Conservation (phyloP, 2,329 filamentous ascomycete species). For the Ramichloridium luteum region DNA sequence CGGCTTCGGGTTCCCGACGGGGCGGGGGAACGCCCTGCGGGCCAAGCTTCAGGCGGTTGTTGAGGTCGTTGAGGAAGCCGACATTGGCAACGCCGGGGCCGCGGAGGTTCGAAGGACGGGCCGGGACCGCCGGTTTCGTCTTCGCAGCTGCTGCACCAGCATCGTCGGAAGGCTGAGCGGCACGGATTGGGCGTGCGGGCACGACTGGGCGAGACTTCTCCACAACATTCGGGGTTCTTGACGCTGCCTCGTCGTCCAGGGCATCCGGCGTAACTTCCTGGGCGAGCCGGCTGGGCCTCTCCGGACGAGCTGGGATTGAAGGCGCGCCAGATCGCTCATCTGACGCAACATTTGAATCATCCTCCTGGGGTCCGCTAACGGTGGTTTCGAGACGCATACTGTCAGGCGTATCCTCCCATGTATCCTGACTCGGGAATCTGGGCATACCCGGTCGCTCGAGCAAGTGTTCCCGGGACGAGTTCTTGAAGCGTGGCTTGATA, state of each 20-base stretch:
- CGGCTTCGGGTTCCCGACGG: slow-evolving; percentile 51
- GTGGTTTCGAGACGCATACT: slow-evolving; percentile 69
- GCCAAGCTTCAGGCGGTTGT: slow-evolving; percentile 75
- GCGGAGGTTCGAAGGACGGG: slow-evolving; percentile 67
- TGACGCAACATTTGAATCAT: slow-evolving; percentile 19
- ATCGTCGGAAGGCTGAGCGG: slow-evolving; percentile 23
- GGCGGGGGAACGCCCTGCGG: slow-evolving; percentile 57
- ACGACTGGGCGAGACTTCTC: slow-evolving; percentile 53
- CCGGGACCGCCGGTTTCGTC: slow-evolving; percentile 72
- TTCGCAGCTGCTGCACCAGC: slow-evolving; percentile 39
- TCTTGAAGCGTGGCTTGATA: slow-evolving; percentile 42
- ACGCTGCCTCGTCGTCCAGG: slow-evolving; percentile 33
- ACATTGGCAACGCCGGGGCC: slow-evolving; percentile 65
- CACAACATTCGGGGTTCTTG: slow-evolving; percentile 41
- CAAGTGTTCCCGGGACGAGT: slow-evolving; percentile 37
- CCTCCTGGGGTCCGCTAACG: slow-evolving; percentile 35
- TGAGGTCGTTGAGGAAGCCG: slow-evolving; percentile 85
- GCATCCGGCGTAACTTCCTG: slow-evolving; percentile 23
- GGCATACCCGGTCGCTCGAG: slow-evolving; percentile 43
- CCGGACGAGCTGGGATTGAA: slow-evolving; percentile 21
- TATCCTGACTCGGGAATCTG: slow-evolving; percentile 80
- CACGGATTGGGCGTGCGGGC: slow-evolving; percentile 48
- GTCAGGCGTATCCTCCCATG: slow-evolving; percentile 90
- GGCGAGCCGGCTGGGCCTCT: slow-evolving; percentile 19
- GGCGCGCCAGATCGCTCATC: slow-evolving; percentile 19